A percentile compares a stretch with the other conserved stretches of the same genome.
Evolutionary conservation across 2,329 filamentous ascomycete species (phyloP).

Genomic region (Graphilbum fragrans): DNA sequence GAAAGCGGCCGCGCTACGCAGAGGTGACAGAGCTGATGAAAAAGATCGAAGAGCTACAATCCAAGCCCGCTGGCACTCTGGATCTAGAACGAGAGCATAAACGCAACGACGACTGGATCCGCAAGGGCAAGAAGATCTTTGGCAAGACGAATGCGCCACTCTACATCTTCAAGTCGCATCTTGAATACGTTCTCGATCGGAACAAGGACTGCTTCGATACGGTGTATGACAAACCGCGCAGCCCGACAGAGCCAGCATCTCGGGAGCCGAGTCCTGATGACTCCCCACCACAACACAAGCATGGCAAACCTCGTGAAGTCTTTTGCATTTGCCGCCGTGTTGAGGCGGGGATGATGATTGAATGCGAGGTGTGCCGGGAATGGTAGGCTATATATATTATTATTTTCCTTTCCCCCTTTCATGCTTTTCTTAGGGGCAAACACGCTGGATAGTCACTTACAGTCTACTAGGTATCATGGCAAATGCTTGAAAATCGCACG

Average conservation of each 20-base stretch:
- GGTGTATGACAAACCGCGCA: conserved; percentile 67
- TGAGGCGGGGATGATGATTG: conserved; percentile 98
- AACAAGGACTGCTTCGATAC: conserved; percentile 90
- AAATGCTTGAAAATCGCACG: conserved; percentile 97
- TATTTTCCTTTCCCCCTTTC: not conserved
- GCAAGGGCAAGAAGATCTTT: conserved; percentile 92
- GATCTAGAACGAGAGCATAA: conserved; percentile 93
- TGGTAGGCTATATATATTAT: conserved; percentile 57
- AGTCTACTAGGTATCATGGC: conserved; percentile 72
- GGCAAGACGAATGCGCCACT: conserved; percentile 95
- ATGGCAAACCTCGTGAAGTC: conserved; percentile 60
- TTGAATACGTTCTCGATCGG: conserved; percentile 83
- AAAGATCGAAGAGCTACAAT: conserved; percentile 77
- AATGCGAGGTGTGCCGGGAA: conserved; percentile 95
- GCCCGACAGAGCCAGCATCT: conserved; percentile 85
- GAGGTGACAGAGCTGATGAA: conserved; percentile 89
- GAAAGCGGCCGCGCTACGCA: conserved; percentile 70
- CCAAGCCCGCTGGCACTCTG: conserved; percentile 79
- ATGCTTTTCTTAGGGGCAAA: no score
- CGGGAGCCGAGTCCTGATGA: conserved; percentile 56
- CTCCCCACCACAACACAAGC: conserved; percentile 43
- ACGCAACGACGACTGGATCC: conserved; percentile 97
- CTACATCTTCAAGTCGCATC: conserved; percentile 88
- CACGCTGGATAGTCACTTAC: no score
- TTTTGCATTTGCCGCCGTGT: conserved; percentile 93